Conservation (phyloP, 371 early-diverging fungal species). For the Syncephalastrum sp. region DNA sequence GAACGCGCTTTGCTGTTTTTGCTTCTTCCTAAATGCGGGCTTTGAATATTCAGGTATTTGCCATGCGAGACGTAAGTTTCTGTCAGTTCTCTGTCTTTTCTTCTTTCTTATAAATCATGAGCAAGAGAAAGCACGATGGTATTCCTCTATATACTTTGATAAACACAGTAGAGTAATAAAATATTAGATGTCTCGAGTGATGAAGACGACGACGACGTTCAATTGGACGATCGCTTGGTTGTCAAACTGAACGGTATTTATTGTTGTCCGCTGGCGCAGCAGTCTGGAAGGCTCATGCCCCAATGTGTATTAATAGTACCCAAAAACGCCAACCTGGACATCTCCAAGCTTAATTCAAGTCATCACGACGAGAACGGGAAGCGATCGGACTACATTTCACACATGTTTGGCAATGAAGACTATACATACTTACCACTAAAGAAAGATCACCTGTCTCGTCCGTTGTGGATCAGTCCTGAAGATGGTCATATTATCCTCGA, state of each 20-base stretch:
- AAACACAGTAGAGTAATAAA: neutral
- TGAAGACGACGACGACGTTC: conserved; percentile 46
- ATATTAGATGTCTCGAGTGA: conserved; percentile 14
- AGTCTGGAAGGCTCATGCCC: neutral
- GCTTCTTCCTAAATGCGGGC: too few relatives aligned
- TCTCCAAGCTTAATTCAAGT: conserved; percentile 30
- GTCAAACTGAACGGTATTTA: conserved; percentile 39
- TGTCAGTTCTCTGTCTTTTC: too few relatives aligned
- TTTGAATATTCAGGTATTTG: too few relatives aligned
- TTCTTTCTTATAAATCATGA: conserved; percentile 5
- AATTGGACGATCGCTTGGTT: conserved; percentile 37
- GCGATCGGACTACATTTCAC: conserved; percentile 52
- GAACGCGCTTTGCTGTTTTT: too few relatives aligned
- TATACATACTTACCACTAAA: conserved; percentile 83
- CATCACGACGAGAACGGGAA: conserved; percentile 31
- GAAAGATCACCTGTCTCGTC: conserved; percentile 82
- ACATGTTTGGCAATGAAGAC: conserved; percentile 71
- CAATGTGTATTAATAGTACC: conserved; percentile 33
- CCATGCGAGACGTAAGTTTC: too few relatives aligned
- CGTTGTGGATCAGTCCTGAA: conserved; percentile 96
- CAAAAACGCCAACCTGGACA: conserved; percentile 59
- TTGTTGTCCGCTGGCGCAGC: neutral
- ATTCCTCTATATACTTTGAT: neutral
- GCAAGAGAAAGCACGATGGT: conserved; percentile 20
- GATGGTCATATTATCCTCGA: conserved; percentile 96